Percentiles rank a stretch among this genome's conserved stretches.
Conservation (phyloP, 139 green algal species). For the Ettlia oleoabundans region DNA sequence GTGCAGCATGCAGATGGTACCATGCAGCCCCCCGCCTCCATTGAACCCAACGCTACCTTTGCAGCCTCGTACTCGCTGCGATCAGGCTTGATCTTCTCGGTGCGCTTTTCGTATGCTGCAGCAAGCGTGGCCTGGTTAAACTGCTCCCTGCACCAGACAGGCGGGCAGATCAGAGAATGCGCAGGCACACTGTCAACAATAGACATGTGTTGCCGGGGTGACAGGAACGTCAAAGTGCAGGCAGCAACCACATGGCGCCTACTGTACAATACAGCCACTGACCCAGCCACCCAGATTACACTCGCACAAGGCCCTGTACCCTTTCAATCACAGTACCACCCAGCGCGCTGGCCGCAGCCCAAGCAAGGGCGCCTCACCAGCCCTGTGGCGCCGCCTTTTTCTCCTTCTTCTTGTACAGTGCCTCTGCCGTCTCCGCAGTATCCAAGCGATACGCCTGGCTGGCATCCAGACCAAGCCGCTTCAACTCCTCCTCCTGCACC, state of each 20-base stretch:
- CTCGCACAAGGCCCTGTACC: no score
- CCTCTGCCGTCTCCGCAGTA: constrained; percentile 76
- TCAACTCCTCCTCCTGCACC: constrained; percentile 69
- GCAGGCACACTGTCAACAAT: neutral
- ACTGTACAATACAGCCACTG: no score
- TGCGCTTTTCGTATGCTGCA: constrained; percentile 86
- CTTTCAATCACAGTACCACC: no score
- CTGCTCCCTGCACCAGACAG: constrained; percentile 49
- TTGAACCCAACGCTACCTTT: no score
- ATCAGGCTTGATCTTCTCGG: constrained; percentile 63
- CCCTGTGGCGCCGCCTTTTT: constrained; percentile 72
- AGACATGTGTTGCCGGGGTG: neutral
- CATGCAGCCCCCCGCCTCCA: no score
- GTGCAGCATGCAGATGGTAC: no score
- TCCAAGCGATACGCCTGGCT: constrained; percentile 81
- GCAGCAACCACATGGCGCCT: no score
- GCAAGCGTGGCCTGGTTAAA: constrained; percentile 81
- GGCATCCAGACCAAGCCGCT: constrained; percentile 72
- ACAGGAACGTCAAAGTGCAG: no score
- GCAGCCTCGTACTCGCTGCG: constrained; percentile 78
- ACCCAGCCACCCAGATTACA: no score
- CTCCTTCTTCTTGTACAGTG: constrained; percentile 81
- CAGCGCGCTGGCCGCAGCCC: no score
- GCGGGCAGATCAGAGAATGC: neutral
- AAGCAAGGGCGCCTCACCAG: constrained; percentile 33